Percentiles rank a stretch among this genome's conserved stretches.
Conservation (phyloP, 495 filamentous ascomycete species). For the Endocarpon pusillum region DNA sequence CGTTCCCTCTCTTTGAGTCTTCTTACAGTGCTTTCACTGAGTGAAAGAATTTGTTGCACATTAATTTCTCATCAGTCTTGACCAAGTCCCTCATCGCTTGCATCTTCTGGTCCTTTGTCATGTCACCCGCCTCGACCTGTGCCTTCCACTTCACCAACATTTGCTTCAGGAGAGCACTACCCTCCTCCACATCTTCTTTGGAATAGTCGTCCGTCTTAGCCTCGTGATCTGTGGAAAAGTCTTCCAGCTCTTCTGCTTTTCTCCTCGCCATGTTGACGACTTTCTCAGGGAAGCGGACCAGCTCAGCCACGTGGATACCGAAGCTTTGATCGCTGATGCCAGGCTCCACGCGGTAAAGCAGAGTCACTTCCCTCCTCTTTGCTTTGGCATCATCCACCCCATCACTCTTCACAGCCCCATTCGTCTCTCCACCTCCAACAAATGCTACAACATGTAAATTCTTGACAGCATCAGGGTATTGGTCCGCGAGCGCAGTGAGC, state of each 20-base stretch:
- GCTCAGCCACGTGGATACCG: constrained; percentile 94
- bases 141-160: constrained; percentile 79
- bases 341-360: constrained; percentile 89
- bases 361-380: constrained; percentile 70
- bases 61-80: constrained; percentile 46
- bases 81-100: constrained; percentile 65
- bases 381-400: constrained; percentile 16
- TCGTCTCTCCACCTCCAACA: constrained; percentile 37
- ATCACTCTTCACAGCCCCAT: constrained; percentile 13
- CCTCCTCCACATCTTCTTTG: constrained; percentile 79
- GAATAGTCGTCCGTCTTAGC: constrained; percentile 40
- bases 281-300: constrained; percentile 94
- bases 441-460: constrained; percentile 95
- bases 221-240: constrained; percentile 61
- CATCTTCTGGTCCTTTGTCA: constrained; percentile 67
- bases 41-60: constrained; percentile 77
- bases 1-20: no score
- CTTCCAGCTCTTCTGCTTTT: constrained; percentile 94
- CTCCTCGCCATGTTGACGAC: constrained; percentile 97
- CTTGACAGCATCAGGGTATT: constrained; percentile 61
- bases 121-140: constrained; percentile 44
- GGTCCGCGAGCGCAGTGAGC: constrained; percentile 73
- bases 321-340: constrained; percentile 95
- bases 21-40: constrained; percentile 70
- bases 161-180: constrained; percentile 71